Percentiles rank a stretch among this genome's conserved stretches.
These are phyloP conservation scores for Alternaria rosae DNA, from an alignment of 2,329 filamentous ascomycete genomes.

Conservation along the genomic window DNA sequence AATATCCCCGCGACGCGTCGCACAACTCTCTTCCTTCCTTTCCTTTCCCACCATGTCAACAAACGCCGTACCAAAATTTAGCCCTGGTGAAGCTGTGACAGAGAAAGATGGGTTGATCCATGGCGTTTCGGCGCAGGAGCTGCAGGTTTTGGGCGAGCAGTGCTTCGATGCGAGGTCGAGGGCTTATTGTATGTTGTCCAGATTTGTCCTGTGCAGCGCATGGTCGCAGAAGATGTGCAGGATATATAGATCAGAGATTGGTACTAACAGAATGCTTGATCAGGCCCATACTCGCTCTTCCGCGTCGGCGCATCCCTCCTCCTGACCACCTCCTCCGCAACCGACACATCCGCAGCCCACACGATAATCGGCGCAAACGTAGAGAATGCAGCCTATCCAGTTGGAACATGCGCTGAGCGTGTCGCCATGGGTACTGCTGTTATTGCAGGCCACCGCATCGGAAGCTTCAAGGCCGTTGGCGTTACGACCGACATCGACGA, in stretches of 20 bases:
- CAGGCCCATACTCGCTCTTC: slow-evolving; percentile 89
- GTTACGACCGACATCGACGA: slow-evolving; percentile 78
- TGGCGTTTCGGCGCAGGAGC: slow-evolving; percentile 68
- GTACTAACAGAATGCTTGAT: neutral
- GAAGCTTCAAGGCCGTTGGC: slow-evolving; percentile 71
- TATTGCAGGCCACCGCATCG: slow-evolving; percentile 59
- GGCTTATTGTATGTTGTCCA: slow-evolving; percentile 75
- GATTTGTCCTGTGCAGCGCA: neutral
- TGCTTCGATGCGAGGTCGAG: slow-evolving; percentile 75
- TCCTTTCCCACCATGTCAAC: slow-evolving; percentile 43
- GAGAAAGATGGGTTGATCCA: slow-evolving; percentile 55
- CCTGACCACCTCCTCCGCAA: slow-evolving; percentile 27
- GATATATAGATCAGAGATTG: neutral
- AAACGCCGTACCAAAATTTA: slow-evolving; percentile 33
- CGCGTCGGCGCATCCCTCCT: slow-evolving; percentile 86
- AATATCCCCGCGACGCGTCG: slow-evolving; percentile 24
- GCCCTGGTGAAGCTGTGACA: slow-evolving; percentile 36
- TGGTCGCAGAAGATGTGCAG: neutral
- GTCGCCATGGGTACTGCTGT: slow-evolving; percentile 84
- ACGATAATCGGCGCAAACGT: slow-evolving; percentile 75
- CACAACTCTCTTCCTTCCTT: slow-evolving; percentile 28
- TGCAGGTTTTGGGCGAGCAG: slow-evolving; percentile 67
- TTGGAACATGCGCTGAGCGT: slow-evolving; percentile 94
- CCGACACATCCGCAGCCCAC: slow-evolving; percentile 48
- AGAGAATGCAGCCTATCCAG: slow-evolving; percentile 92